Evolutionary conservation across 2,329 filamentous ascomycete species (phyloP), one percentile per base, ranked within the genome.

Genomic region (Neoscytalidium dimidiatum): DNA sequence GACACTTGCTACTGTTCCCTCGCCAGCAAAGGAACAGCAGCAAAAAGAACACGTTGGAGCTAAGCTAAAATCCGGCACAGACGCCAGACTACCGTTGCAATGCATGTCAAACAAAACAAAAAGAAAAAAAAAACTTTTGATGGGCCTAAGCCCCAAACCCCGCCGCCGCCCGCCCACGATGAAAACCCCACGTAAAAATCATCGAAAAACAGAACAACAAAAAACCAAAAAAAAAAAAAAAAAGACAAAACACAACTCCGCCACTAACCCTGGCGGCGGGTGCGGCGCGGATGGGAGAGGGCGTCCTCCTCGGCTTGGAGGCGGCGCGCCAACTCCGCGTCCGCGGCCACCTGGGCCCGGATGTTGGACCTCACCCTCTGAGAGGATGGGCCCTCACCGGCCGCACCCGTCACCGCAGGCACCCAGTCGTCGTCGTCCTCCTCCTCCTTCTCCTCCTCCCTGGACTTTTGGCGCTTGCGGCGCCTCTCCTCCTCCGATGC

Each of bases 281-380:
- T 14, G 9, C 56, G 56, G 56, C 56, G 56, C 7, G 66, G 66
- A 14, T 67, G 71, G 11, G 71, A 67, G 23, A 72, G 68, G 9
- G 74, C 73, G 62, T 84, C 84, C 68, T 85, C 83, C 68, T 87
- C 81, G 35, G 84, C 77, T 69, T 90, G 88, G 58, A 90, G 77
- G 51, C 77, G 77, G 48, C 81, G 77, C 35, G 88, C 88, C 48
- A 90, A 73, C 51, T 82, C 79, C 14, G 82, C 85, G 72, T 85
- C 83, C 3, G 73, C 69, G 5, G 73, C 73, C 29, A 77, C 26
- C 23, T 46, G 56, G 41, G 38, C 56, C 56, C 29, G 53, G 53
- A 17, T 58, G 14, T 58, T 31, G 53, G 53, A 35, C 5, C 7
- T n/a, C 9, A 35, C 52, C 33, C n/a, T n/a, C n/a, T n/a, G n/a